Evolutionary conservation across 1,284 basidiomycete species (phyloP).

Genomic region (Athelia psychrophila): DNA sequence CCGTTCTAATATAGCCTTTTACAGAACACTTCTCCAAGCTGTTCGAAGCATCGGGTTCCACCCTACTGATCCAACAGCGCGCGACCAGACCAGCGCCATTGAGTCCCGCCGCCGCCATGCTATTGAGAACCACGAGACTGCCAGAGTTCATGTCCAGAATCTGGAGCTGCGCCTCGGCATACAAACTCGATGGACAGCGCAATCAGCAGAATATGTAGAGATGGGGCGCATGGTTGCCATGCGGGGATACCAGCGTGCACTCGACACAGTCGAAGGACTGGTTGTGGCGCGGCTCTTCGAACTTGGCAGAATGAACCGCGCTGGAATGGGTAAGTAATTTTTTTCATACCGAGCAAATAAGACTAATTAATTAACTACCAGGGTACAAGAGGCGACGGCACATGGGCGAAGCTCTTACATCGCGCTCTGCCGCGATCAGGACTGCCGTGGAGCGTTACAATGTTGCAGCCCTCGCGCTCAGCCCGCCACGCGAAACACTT

Average conservation of each 20-base stretch:
- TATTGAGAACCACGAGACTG: slow-evolving; percentile 5
- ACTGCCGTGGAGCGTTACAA: slow-evolving; percentile 11
- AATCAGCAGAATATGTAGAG: not conserved
- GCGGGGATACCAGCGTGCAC: not conserved
- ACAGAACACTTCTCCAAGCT: too few relatives aligned
- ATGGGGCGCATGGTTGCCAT: not conserved
- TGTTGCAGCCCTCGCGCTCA: slow-evolving; percentile 7
- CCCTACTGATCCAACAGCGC: not conserved
- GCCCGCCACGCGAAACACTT: slow-evolving; percentile 16
- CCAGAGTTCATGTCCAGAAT: slow-evolving; percentile 1
- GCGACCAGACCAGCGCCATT: not conserved
- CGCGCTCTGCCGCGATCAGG: slow-evolving; percentile 7
- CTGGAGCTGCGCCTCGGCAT: slow-evolving; percentile 7
- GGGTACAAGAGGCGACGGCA: slow-evolving; percentile 14
- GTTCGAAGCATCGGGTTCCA: too few relatives aligned
- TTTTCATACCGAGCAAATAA: too few relatives aligned
- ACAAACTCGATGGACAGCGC: not conserved
- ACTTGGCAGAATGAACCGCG: slow-evolving; percentile 4
- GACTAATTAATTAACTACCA: not conserved
- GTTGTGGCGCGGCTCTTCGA: not conserved
- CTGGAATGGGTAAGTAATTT: slow-evolving; percentile 7
- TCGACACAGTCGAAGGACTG: not conserved
- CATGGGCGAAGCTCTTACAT: slow-evolving; percentile 12
- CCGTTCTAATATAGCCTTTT: not conserved
- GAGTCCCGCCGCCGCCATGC: slow-evolving; percentile 11